Conservation (phyloP, 495 filamentous ascomycete species). For the Penicillium odoratum region DNA sequence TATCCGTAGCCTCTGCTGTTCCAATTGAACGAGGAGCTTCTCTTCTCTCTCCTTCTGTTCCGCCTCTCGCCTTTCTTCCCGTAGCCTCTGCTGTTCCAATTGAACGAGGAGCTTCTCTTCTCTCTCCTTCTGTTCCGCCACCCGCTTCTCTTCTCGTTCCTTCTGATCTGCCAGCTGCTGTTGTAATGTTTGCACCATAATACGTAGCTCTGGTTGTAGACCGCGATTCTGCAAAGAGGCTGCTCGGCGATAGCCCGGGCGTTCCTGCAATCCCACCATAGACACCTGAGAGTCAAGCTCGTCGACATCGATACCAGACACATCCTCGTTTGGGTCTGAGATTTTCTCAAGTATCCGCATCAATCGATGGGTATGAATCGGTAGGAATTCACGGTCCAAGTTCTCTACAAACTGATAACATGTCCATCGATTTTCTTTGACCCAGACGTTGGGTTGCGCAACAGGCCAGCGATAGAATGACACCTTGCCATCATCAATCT, state of each 20-base stretch:
- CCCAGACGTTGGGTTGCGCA: constrained; percentile 5
- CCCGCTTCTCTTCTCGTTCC: constrained; percentile 6
- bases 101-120: neutral
- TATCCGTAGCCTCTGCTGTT: too few species aligned
- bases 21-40: too few species aligned
- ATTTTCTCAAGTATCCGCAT: constrained; percentile 5
- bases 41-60: neutral
- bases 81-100: neutral
- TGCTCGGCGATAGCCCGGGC: constrained; percentile 5
- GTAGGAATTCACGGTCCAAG: constrained; percentile 9
- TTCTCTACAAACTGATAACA: constrained; percentile 8
- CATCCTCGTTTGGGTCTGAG: constrained; percentile 5
- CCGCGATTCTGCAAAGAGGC: constrained; percentile 11
- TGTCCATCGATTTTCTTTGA: constrained; percentile 8
- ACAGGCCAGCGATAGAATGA: constrained; percentile 9
- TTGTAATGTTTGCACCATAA: constrained; percentile 9
- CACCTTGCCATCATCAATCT: constrained; percentile 8
- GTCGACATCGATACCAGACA: constrained; percentile 2
- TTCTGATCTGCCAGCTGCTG: constrained; percentile 8
- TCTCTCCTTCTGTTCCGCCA: neutral
- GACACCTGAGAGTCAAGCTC: constrained; percentile 7
- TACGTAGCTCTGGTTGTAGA: constrained; percentile 10
- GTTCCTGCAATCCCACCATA: constrained; percentile 10
- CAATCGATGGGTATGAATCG: constrained; percentile 5
- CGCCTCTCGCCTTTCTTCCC: neutral